Evolutionary conservation across 768 basidiomycete species (phyloP).

Genomic region (Termitomyces sp.): DNA sequence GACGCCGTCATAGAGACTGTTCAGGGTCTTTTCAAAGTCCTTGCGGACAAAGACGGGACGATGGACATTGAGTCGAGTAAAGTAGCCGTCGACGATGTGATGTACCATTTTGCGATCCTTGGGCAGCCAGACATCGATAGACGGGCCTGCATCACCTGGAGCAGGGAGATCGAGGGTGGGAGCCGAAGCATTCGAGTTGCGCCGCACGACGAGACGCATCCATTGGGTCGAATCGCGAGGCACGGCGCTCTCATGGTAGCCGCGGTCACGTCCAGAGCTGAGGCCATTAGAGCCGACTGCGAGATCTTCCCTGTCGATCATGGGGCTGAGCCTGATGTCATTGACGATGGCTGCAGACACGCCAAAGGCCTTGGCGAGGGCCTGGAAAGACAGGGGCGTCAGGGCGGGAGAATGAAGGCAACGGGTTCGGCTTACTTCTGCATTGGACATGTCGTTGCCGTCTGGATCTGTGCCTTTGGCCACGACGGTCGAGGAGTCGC

Average conservation of each 20-base stretch:
- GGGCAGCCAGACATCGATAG: constrained; percentile 64
- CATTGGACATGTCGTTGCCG: constrained; percentile 72
- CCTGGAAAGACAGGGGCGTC: constrained; percentile 28
- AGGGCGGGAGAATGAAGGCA: neutral
- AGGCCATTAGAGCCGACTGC: constrained; percentile 73
- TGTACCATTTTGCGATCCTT: constrained; percentile 66
- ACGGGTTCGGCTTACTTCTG: too few relatives aligned
- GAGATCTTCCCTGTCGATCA: constrained; percentile 63
- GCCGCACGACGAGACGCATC: constrained; percentile 48
- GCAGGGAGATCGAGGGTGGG: constrained; percentile 29
- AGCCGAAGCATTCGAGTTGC: constrained; percentile 32
- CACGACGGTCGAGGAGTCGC: constrained; percentile 21
- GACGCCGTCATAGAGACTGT: constrained; percentile 59
- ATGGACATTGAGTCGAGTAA: constrained; percentile 71
- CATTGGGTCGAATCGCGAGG: constrained; percentile 63
- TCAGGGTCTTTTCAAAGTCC: constrained; percentile 61
- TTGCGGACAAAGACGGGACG: constrained; percentile 69
- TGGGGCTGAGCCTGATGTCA: constrained; percentile 49
- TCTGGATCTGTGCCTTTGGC: constrained; percentile 78
- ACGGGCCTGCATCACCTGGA: constrained; percentile 24
- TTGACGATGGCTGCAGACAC: constrained; percentile 67
- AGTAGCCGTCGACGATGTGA: constrained; percentile 65
- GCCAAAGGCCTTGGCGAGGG: constrained; percentile 76
- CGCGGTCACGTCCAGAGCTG: constrained; percentile 62
- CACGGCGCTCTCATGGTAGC: constrained; percentile 41